Percentiles rank a stretch among this genome's conserved stretches.
phyloP scores from a whole-genome alignment of 345 rosid species.

The Excoecaria agallocha region DNA sequence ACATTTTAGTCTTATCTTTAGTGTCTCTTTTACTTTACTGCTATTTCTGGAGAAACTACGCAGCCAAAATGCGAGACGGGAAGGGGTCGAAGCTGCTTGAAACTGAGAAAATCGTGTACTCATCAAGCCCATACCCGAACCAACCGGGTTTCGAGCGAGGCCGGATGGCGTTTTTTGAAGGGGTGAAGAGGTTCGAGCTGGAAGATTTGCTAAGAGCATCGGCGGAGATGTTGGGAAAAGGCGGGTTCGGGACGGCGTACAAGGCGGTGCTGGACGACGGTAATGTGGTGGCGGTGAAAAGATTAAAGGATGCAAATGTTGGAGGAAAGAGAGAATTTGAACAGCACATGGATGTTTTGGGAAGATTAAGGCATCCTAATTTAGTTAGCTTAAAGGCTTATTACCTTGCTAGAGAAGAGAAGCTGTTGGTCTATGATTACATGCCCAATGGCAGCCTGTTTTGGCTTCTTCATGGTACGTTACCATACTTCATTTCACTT shows the following conservation, averaged over 20 bases:
- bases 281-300: constrained; percentile 78
- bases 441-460: constrained; percentile 86
- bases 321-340: constrained; percentile 72
- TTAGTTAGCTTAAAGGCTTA: constrained; percentile 74
- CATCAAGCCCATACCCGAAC: constrained; percentile 80
- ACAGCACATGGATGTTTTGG: constrained; percentile 83
- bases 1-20: constrained; percentile 52
- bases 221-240: constrained; percentile 96
- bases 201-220: constrained; percentile 89
- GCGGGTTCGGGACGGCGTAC: constrained; percentile 89
- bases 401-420: constrained; percentile 89
- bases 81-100: constrained; percentile 62
- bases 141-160: constrained; percentile 62
- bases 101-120: constrained; percentile 83
- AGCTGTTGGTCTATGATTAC: constrained; percentile 79
- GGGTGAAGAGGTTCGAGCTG: constrained; percentile 68
- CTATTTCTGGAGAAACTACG: constrained; percentile 82
- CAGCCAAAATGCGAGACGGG: constrained; percentile 41
- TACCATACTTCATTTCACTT: neutral
- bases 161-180: constrained; percentile 88
- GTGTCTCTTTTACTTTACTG: constrained; percentile 77
- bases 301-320: constrained; percentile 69
- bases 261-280: constrained; percentile 90
- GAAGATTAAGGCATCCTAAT: constrained; percentile 64
- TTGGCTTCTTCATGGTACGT: constrained; percentile 96